phyloP scores from a whole-genome alignment of 2,329 filamentous ascomycete genomes.

The Ceratocystiopsis brevicomis region DNA sequence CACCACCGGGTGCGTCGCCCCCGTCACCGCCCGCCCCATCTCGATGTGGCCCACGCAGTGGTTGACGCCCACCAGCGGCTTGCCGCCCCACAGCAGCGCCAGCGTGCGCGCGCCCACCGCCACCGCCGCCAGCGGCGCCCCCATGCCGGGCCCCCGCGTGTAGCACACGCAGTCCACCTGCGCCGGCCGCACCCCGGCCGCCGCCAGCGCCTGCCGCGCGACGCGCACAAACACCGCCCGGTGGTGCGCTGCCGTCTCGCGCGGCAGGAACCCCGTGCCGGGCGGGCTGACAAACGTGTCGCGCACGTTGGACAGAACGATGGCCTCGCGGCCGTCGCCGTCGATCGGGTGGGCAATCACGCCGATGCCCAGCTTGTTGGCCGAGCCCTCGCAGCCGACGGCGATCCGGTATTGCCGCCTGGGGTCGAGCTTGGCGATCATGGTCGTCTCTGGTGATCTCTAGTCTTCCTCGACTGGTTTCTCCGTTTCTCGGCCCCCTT shows the following conservation, averaged over 20 bases:
- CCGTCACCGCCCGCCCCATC: conserved; percentile 89
- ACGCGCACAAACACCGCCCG: conserved; percentile 64
- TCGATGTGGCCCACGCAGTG: conserved; percentile 98
- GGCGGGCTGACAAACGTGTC: conserved; percentile 87
- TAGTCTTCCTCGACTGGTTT: too few relatives aligned
- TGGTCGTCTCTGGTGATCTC: not conserved
- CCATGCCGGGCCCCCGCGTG: conserved; percentile 92
- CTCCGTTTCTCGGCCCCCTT: too few relatives aligned
- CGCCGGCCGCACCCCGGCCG: conserved; percentile 39
- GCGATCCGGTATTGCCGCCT: conserved; percentile 27
- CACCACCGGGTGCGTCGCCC: conserved; percentile 78
- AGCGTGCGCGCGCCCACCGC: conserved; percentile 69
- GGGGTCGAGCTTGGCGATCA: conserved; percentile 5
- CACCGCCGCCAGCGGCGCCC: conserved; percentile 71
- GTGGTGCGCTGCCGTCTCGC: conserved; percentile 90
- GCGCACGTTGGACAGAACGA: conserved; percentile 79
- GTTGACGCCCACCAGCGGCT: conserved; percentile 85
- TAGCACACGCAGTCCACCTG: conserved; percentile 89
- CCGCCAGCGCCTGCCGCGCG: conserved; percentile 59
- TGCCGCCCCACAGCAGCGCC: conserved; percentile 56
- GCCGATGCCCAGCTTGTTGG: conserved; percentile 93
- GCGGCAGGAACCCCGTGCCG: conserved; percentile 85
- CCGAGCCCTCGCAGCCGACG: conserved; percentile 64
- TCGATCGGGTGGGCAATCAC: conserved; percentile 56
- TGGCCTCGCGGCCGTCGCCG: conserved; percentile 27